A percentile compares a stretch with the other conserved stretches of the same genome.
phyloP scores from a whole-genome alignment of 805 yeast genomes.

The Scheffersomyces coipomensis region DNA sequence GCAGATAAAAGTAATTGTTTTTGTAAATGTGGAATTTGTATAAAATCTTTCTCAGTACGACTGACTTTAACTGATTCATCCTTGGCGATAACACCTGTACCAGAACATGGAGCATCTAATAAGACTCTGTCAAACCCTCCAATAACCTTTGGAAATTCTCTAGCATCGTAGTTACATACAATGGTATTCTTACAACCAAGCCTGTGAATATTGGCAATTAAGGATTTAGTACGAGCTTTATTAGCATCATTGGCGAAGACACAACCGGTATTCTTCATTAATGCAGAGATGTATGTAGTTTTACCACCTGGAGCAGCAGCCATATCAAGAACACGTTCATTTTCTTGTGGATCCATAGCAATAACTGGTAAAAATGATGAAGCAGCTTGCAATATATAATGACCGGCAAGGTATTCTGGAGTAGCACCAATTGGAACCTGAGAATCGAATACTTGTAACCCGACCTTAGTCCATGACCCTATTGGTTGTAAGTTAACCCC shows the following conservation, averaged over 20 bases:
- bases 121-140: slow-evolving; percentile 97
- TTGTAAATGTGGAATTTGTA: slow-evolving; percentile 94
- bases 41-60: slow-evolving; percentile 94
- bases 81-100: slow-evolving; percentile 98
- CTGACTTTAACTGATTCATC: slow-evolving; percentile 92
- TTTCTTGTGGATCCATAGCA: slow-evolving; percentile 97
- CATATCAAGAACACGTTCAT: slow-evolving; percentile 95
- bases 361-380: slow-evolving; percentile 96
- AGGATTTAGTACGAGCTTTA: slow-evolving; percentile 92
- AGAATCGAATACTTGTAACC: slow-evolving; percentile 94
- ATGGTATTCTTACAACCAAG: slow-evolving; percentile 94
- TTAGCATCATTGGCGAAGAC: slow-evolving; percentile 97
- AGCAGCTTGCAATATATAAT: slow-evolving; percentile 96
- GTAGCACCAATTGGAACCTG: slow-evolving; percentile 99
- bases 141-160: slow-evolving; percentile 96
- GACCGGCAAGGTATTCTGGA: slow-evolving; percentile 97
- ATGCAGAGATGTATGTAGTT: slow-evolving; percentile 89
- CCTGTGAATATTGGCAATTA: slow-evolving; percentile 96
- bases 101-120: slow-evolving; percentile 98
- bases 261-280: slow-evolving; percentile 98
- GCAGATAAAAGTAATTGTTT: slow-evolving; percentile 92
- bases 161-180: slow-evolving; percentile 96
- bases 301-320: slow-evolving; percentile 99
- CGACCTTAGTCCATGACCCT: slow-evolving; percentile 98
- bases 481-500: slow-evolving; percentile 98